Percentiles rank a stretch among this genome's conserved stretches.
These are phyloP conservation scores for Paspalum notatum DNA, from an alignment of 176 grass and related monocot genomes.

Conservation along the genomic window DNA sequence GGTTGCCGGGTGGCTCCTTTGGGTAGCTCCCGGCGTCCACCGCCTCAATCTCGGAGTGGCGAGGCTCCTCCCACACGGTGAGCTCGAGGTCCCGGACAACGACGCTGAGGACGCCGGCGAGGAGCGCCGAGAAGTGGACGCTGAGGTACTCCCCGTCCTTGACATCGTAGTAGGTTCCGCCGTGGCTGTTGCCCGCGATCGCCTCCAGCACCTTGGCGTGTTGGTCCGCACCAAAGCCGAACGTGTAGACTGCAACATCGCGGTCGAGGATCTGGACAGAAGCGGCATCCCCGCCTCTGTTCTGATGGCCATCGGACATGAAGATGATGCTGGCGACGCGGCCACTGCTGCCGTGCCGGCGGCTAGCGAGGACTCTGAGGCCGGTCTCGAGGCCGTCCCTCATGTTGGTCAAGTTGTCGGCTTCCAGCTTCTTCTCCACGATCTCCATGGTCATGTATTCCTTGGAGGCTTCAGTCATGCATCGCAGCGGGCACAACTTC, in stretches of 20 bases:
- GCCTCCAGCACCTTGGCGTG: neutral
- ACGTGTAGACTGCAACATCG: too few relatives aligned
- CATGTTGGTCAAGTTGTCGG: neutral
- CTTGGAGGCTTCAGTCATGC: neutral
- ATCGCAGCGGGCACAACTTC: neutral
- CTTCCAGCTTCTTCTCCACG: neutral
- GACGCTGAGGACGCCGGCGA: slow-evolving; percentile 43
- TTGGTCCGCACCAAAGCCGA: slow-evolving; percentile 34
- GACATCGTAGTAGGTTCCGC: slow-evolving; percentile 40
- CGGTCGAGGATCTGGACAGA: too few relatives aligned
- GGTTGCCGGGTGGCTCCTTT: too few relatives aligned
- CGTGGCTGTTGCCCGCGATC: slow-evolving; percentile 28
- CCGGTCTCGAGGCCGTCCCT: neutral
- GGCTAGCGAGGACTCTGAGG: slow-evolving; percentile 17
- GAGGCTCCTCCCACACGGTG: too few relatives aligned
- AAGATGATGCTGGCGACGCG: slow-evolving; percentile 36
- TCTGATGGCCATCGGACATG: slow-evolving; percentile 26
- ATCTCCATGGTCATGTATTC: neutral
- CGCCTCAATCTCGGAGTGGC: too few relatives aligned
- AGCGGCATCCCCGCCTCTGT: too few relatives aligned
- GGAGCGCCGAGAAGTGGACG: slow-evolving; percentile 33
- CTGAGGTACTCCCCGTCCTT: slow-evolving; percentile 12
- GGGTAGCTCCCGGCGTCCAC: too few relatives aligned
- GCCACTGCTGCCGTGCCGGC: neutral
- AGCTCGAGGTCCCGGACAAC: slow-evolving; percentile 36